Conservation (phyloP, 2,329 filamentous ascomycete genomes). For the Colletotrichum sp. region DNA sequence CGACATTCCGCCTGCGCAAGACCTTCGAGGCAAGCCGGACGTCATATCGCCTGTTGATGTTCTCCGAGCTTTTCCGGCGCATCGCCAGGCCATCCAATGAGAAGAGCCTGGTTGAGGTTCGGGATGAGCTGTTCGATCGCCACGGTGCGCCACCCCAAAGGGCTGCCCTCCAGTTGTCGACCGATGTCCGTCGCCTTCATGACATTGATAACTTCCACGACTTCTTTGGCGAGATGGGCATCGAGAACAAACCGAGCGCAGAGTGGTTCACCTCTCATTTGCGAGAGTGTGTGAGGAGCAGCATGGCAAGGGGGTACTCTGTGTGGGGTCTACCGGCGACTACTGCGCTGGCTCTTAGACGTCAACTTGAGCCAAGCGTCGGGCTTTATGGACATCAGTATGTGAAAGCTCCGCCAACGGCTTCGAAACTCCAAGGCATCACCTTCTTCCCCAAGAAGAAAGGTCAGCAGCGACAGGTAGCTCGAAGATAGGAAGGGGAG, state of each 20-base stretch:
- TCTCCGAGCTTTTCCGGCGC: conserved; percentile 53
- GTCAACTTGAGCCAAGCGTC: background rate
- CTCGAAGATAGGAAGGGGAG: background rate
- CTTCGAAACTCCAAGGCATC: background rate
- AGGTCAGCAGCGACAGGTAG: background rate
- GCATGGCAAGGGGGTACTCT: conserved; percentile 37
- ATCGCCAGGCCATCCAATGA: conserved; percentile 41
- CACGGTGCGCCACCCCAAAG: conserved; percentile 50
- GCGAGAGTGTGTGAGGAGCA: conserved; percentile 35
- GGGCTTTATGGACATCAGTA: background rate
- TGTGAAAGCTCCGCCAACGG: background rate
- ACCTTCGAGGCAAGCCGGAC: conserved; percentile 51
- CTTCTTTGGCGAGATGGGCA: conserved; percentile 48
- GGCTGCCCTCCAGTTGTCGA: conserved; percentile 41
- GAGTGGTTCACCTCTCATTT: conserved; percentile 35
- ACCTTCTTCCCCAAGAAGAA: background rate
- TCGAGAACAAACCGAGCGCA: conserved; percentile 28
- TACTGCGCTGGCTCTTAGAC: background rate
- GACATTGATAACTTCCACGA: conserved; percentile 43
- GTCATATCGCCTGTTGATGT: conserved; percentile 57
- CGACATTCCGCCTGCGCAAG: conserved; percentile 48
- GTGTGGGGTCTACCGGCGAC: background rate
- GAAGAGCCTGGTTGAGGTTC: conserved; percentile 40
- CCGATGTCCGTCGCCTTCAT: conserved; percentile 48
- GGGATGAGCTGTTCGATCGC: conserved; percentile 49